Conservation (phyloP, 2,329 filamentous ascomycete species). For the Epichloe bromicola region DNA sequence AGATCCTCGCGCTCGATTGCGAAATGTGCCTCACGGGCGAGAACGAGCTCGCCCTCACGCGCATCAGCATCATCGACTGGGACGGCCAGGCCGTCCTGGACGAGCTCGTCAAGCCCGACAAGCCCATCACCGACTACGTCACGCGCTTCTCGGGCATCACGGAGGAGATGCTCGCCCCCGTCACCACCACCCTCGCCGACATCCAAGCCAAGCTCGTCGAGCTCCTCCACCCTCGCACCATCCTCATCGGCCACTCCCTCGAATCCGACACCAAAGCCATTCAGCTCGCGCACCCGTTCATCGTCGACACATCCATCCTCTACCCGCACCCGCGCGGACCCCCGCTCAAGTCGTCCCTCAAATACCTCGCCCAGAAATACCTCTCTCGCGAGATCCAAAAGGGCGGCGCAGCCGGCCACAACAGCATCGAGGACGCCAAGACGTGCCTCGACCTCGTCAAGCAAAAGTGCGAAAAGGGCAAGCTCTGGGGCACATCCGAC, state of each 20-base stretch:
- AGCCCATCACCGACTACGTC: constrained; percentile 84
- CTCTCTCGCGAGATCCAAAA: constrained; percentile 81
- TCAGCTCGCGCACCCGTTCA: constrained; percentile 77
- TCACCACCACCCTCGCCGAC: constrained; percentile 73
- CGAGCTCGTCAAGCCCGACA: constrained; percentile 79
- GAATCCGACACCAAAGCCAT: constrained; percentile 77
- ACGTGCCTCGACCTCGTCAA: constrained; percentile 89
- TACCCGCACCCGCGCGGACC: constrained; percentile 85
- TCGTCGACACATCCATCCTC: constrained; percentile 81
- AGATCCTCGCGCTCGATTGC: constrained; percentile 76
- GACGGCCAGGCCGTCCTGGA: constrained; percentile 71
- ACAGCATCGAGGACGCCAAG: constrained; percentile 83
- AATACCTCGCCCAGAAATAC: constrained; percentile 79
- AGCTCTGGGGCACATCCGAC: constrained; percentile 70
- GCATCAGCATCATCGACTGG: constrained; percentile 81
- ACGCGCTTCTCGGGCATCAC: constrained; percentile 92
- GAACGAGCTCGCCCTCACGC: constrained; percentile 69
- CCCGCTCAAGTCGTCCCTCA: constrained; percentile 80
- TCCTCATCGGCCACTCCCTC: constrained; percentile 69
- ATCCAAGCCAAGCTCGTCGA: constrained; percentile 67
- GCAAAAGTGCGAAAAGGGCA: constrained; percentile 90
- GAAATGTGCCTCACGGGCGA: constrained; percentile 92
- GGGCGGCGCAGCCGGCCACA: constrained; percentile 60
- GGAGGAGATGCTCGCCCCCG: constrained; percentile 62
- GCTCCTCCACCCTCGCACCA: constrained; percentile 58